Percentiles rank a stretch among this genome's conserved stretches.
Evolutionary conservation across 2,329 filamentous ascomycete genomes (phyloP).

Genomic region (Anisogramma anomala): DNA sequence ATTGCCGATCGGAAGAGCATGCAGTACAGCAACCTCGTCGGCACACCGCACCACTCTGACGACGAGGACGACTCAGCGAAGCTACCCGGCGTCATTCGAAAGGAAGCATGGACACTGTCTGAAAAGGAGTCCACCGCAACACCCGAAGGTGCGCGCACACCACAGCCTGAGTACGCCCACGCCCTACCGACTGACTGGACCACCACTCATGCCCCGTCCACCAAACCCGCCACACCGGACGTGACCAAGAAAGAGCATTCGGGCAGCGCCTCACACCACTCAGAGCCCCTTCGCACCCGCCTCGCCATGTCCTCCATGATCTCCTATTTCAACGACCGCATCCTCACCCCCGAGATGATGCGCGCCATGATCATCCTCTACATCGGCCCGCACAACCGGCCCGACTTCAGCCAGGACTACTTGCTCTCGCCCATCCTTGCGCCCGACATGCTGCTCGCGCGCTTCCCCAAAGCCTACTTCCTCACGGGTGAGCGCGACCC

Average conservation of each 20-base stretch:
- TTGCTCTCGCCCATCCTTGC: constrained; percentile 82
- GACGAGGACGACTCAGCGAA: constrained; percentile 48
- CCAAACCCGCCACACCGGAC: constrained; percentile 15
- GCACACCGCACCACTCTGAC: constrained; percentile 71
- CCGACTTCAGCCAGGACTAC: constrained; percentile 86
- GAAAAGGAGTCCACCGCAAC: constrained; percentile 12
- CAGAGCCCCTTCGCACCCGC: constrained; percentile 61
- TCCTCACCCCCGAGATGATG: constrained; percentile 96
- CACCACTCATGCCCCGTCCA: constrained; percentile 14
- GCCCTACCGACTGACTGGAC: constrained; percentile 30
- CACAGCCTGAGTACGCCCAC: constrained; percentile 41
- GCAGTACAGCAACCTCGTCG: constrained; percentile 75
- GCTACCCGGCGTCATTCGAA: constrained; percentile 10
- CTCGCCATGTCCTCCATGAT: constrained; percentile 95
- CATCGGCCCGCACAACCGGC: constrained; percentile 83
- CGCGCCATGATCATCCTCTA: constrained; percentile 98
- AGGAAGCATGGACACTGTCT: constrained; percentile 13
- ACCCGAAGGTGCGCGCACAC: constrained; percentile 21
- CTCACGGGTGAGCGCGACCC: constrained; percentile 92
- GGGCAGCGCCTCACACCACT: constrained; percentile 35
- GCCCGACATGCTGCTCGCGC: constrained; percentile 67
- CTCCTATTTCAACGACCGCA: constrained; percentile 92
- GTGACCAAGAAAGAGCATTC: constrained; percentile 7
- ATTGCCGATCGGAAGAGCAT: constrained; percentile 77
- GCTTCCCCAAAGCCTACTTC: constrained; percentile 92